phyloP scores from a whole-genome alignment of 2,329 filamentous ascomycete species.

The Grosmannia penicillata region DNA sequence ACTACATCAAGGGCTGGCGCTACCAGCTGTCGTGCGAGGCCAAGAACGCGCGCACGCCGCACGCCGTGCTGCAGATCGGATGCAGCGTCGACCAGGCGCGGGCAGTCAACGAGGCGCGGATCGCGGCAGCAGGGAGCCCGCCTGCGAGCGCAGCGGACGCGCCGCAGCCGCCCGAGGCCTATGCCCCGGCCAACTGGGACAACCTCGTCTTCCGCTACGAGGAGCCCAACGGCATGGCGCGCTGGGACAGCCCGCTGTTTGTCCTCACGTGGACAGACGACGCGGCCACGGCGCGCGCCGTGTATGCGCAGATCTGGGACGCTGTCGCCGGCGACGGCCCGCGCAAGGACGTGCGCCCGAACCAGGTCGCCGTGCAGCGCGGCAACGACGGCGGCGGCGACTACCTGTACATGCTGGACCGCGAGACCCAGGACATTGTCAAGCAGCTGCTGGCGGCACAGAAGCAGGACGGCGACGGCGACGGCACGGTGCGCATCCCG shows the following conservation, averaged over 20 bases:
- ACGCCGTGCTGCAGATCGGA: conserved; percentile 56
- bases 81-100: conserved; percentile 36
- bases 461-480: conserved; percentile 44
- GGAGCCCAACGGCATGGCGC: conserved; percentile 71
- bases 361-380: conserved; percentile 56
- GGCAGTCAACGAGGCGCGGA: conserved; percentile 44
- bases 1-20: conserved; percentile 83
- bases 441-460: conserved; percentile 54
- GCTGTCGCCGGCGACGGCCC: conserved; percentile 45
- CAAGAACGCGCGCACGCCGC: conserved; percentile 62
- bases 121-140: conserved; percentile 15
- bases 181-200: conserved; percentile 50
- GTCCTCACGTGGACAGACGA: conserved; percentile 65
- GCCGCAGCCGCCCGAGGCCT: conserved; percentile 22
- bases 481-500: conserved; percentile 39
- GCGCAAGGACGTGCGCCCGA: conserved; percentile 51
- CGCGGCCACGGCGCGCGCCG: conserved; percentile 36
- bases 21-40: conserved; percentile 79
- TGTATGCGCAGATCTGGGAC: conserved; percentile 60
- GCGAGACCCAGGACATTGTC: conserved; percentile 63
- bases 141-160: background rate
- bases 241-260: conserved; percentile 76
- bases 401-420: conserved; percentile 68
- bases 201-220: conserved; percentile 73
- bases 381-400: conserved; percentile 50